Conservation (phyloP, 805 yeast species). For the Candida ovalis region DNA sequence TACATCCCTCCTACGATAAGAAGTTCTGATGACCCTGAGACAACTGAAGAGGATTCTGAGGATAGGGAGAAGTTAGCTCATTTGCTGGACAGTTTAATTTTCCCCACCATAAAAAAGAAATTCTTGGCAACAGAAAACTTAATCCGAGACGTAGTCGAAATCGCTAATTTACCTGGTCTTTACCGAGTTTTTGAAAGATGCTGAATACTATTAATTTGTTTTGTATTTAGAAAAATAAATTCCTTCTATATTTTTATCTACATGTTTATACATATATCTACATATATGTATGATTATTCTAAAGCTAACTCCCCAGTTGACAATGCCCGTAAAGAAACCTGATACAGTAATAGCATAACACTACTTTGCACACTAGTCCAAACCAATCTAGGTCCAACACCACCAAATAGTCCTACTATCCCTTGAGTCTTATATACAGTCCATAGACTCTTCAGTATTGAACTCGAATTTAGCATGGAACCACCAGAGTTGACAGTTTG, state of each 20-base stretch:
- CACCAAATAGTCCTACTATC: slow-evolving; percentile 73
- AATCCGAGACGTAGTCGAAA: slow-evolving; percentile 60
- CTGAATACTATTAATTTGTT: slow-evolving; percentile 33
- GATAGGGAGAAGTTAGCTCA: slow-evolving; percentile 29
- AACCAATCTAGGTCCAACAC: slow-evolving; percentile 93
- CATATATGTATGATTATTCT: neutral
- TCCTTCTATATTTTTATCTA: neutral
- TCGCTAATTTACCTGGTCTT: slow-evolving; percentile 88
- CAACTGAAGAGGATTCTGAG: slow-evolving; percentile 23
- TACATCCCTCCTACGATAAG: slow-evolving; percentile 61
- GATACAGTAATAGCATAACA: slow-evolving; percentile 87
- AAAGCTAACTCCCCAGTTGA: slow-evolving; percentile 21
- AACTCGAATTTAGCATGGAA: slow-evolving; percentile 31
- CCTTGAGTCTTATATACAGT: slow-evolving; percentile 74
- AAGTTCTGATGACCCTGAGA: slow-evolving; percentile 16
- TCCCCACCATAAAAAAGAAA: slow-evolving; percentile 60
- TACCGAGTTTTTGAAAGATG: slow-evolving; percentile 94
- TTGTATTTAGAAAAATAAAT: neutral
- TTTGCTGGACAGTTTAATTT: slow-evolving; percentile 52
- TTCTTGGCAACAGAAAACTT: slow-evolving; percentile 61
- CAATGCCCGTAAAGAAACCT: slow-evolving; percentile 60
- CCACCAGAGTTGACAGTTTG: slow-evolving; percentile 35
- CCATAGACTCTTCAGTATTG: slow-evolving; percentile 48
- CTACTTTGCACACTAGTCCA: slow-evolving; percentile 97
- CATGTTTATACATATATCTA: neutral